phyloP scores from a whole-genome alignment of 2,329 filamentous ascomycete genomes.

The Helotiales sp. region DNA sequence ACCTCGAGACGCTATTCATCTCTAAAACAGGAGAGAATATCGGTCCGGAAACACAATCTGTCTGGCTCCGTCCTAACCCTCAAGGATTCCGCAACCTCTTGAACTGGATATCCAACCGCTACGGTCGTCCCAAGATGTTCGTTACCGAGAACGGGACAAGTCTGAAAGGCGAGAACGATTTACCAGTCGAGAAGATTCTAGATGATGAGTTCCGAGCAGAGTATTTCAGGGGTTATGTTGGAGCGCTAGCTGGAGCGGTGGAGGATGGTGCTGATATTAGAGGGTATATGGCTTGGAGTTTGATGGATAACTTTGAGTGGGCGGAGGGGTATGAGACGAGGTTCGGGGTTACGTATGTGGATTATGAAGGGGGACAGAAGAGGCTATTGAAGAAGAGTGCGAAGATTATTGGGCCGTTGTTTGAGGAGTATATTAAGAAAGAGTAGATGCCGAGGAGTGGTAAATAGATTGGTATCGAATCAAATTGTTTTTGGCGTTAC shows the following conservation, averaged over 20 bases:
- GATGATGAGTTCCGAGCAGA: conserved; percentile 79
- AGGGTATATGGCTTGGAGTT: conserved; percentile 60
- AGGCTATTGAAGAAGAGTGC: conserved; percentile 84
- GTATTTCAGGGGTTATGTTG: conserved; percentile 78
- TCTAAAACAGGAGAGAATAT: conserved; percentile 74
- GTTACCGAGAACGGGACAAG: conserved; percentile 89
- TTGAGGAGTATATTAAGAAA: conserved; percentile 69
- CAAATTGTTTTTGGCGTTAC: no score
- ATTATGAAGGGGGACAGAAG: conserved; percentile 79
- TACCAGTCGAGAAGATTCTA: conserved; percentile 68
- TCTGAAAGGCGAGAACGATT: conserved; percentile 78
- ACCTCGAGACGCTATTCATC: conserved; percentile 70
- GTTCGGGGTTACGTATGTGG: conserved; percentile 82
- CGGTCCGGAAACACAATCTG: conserved; percentile 78
- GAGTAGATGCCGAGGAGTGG: conserved; percentile 32
- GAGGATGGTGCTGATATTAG: conserved; percentile 46
- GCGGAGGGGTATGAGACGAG: conserved; percentile 87
- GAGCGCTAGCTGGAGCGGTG: conserved; percentile 72
- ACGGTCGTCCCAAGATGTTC: conserved; percentile 75
- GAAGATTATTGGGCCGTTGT: conserved; percentile 67
- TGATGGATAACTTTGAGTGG: conserved; percentile 63
- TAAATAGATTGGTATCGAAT: background rate
- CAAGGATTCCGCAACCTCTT: conserved; percentile 76
- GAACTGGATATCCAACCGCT: conserved; percentile 75
- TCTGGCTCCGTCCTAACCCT: conserved; percentile 77